Evolutionary conservation across 306 rosid genomes (phyloP).

Genomic region (Castanea crenata): DNA sequence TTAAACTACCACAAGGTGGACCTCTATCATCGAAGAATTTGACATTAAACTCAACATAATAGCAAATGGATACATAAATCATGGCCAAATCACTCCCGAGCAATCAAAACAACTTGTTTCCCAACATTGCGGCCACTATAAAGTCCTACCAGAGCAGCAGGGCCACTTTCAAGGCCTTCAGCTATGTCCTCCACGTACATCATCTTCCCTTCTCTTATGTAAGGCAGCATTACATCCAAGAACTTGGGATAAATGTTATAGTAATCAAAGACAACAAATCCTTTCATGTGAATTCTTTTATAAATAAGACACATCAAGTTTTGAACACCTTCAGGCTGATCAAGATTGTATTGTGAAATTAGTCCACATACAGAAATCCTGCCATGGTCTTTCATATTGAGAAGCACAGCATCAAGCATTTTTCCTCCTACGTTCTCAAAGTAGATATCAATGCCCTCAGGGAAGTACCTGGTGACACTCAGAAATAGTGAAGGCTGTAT

Average conservation of each 20-base stretch:
- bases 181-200: neutral
- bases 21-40: neutral
- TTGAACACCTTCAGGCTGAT: neutral
- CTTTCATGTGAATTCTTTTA: neutral
- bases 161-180: neutral
- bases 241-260: constrained; percentile 1
- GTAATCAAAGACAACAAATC: neutral
- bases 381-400: neutral
- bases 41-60: neutral
- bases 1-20: too few species aligned
- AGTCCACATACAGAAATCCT: neutral
- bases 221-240: neutral
- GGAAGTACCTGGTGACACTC: neutral
- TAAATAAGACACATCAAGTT: neutral
- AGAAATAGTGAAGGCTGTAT: neutral
- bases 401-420: neutral
- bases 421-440: constrained; percentile 4
- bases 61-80: neutral
- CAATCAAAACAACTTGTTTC: constrained; percentile 1
- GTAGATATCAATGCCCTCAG: constrained; percentile 9
- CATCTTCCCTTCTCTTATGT: neutral
- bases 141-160: neutral
- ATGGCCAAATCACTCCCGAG: neutral
- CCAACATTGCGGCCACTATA: neutral
- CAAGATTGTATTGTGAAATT: neutral